Evolutionary conservation across 352 stramenopile species (phyloP), one percentile per base, ranked within the genome.

Genomic region (Peronospora tabacina): DNA sequence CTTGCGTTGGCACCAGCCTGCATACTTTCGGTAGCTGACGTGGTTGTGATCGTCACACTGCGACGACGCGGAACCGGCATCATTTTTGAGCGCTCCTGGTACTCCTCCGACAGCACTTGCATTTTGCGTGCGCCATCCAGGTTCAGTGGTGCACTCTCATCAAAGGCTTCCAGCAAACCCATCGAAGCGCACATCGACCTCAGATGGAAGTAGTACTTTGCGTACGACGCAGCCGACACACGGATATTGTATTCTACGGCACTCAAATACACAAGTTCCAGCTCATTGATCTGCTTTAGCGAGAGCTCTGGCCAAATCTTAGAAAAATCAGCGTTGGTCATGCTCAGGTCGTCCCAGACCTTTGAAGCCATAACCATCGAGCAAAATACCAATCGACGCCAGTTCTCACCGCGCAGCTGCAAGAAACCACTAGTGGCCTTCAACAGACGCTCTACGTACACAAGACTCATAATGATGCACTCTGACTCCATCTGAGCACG

Each of bases 241-340:
- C 81, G 82, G n/a, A 92, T 82, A 37, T 91, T 90, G 67, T 93
- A 93, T 66, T 91, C 76, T 20, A 98, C 79, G 1, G 84, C 83
- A 47, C 76, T 81, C 22, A 98, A 58, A 42, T 98, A 88, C 36
- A 86, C 76, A 5, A 98, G 65, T 69, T 98, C 95, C 20, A 98
- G 75, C 48, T 97, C 82, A 67, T 98, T 98, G 44, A 98, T 98
- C 40, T 96, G 75, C 42, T 88, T 72, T 17, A 98, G 69, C 15
- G 76, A 84, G 16, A 98, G 92, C 45, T 89, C 75, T 4, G 85
- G 85, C 64, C 71, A 93, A 43, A 98, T 87, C 66, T 97, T 95
- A 49, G 75, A 91, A 53, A 98, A 98, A 68, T 98, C 95, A 11
- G 82, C 87, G 64, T 98, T 98, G 70, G 90, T 98, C 94, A 98